These are phyloP conservation scores for Suillus fuscotomentosus DNA, from an alignment of 768 basidiomycete species.

Conservation along the genomic window DNA sequence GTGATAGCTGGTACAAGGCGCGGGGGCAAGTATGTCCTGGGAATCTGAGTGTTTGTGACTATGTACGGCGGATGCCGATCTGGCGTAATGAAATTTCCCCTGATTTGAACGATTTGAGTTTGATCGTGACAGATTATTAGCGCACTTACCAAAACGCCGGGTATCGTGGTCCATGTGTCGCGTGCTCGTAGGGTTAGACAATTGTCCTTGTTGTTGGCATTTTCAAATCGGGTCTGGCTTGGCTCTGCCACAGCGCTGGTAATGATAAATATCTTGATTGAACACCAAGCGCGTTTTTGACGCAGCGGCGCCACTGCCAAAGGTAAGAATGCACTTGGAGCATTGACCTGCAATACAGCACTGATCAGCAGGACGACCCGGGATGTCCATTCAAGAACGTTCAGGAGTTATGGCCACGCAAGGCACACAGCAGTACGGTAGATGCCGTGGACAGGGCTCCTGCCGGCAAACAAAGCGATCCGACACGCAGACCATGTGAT, in stretches of 20 bases:
- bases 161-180: neutral
- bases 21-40: neutral
- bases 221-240: neutral
- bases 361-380: no score
- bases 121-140: neutral
- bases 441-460: neutral
- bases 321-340: neutral
- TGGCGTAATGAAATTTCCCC: neutral
- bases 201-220: neutral
- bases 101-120: neutral
- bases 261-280: no score
- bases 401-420: neutral
- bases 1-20: neutral
- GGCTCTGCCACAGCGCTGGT: neutral
- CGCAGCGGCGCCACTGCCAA: neutral
- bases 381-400: neutral
- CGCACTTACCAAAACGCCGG: neutral
- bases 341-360: no score
- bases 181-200: neutral
- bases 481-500: neutral
- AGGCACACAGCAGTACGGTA: neutral
- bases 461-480: no score
- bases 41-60: neutral
- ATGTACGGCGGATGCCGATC: neutral
- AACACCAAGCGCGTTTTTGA: neutral